Percentiles rank a stretch among this genome's conserved stretches.
These are phyloP conservation scores for Effrenium voratum DNA, from an alignment of 73 alveolate genomes.

Conservation along the genomic window DNA sequence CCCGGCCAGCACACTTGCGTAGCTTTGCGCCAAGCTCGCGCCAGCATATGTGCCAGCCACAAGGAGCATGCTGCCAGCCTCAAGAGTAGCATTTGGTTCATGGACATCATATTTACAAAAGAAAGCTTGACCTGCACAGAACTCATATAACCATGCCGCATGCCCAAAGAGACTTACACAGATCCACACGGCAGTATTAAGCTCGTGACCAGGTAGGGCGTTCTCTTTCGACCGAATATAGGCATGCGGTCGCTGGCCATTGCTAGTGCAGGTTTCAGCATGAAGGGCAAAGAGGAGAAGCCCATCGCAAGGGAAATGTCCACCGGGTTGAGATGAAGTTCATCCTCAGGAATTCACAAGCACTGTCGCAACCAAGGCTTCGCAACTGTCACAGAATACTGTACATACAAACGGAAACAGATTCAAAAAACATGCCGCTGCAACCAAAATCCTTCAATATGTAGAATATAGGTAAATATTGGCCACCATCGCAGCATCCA, in stretches of 20 bases:
- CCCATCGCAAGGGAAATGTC: conserved; percentile 47
- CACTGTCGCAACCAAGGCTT: too few relatives aligned
- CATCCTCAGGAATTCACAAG: too few relatives aligned
- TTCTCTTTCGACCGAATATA: conserved; percentile 39
- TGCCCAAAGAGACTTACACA: too few relatives aligned
- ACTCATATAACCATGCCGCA: too few relatives aligned
- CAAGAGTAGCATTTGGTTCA: too few relatives aligned
- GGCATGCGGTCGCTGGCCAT: conserved; percentile 64
- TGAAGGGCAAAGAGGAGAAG: conserved; percentile 43
- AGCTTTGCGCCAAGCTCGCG: conserved; percentile 41
- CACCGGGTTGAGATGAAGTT: conserved; percentile 28
- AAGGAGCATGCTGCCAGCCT: conserved; percentile 62
- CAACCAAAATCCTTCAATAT: not conserved
- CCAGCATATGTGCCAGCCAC: conserved; percentile 61
- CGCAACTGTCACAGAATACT: too few relatives aligned
- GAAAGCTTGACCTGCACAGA: too few relatives aligned
- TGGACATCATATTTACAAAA: too few relatives aligned
- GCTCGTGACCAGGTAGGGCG: conserved; percentile 30
- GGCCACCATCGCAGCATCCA: conserved; percentile 47
- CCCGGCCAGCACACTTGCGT: conserved; percentile 12
- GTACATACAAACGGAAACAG: too few relatives aligned
- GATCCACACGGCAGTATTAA: not conserved
- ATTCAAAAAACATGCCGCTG: too few relatives aligned
- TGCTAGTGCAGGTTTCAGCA: conserved; percentile 43
- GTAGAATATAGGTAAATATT: conserved; percentile 43